Evolutionary conservation across 306 rosid species (phyloP).

Genomic region (Senna tora): DNA sequence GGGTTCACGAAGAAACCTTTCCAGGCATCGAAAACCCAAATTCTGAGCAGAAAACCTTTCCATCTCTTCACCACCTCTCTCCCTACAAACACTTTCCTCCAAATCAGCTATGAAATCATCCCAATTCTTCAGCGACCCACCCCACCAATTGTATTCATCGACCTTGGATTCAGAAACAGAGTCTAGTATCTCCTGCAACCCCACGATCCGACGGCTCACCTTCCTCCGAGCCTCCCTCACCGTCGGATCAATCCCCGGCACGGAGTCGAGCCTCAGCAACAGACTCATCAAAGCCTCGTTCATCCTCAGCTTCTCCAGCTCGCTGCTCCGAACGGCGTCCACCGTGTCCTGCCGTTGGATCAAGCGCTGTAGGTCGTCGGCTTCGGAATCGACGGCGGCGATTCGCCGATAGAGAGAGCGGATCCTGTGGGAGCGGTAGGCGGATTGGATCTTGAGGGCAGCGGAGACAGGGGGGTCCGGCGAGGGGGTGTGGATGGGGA

Average conservation of each 20-base stretch:
- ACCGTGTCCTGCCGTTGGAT: slow-evolving; percentile 95
- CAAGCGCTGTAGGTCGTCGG: slow-evolving; percentile 57
- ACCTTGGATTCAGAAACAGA: slow-evolving; percentile 57
- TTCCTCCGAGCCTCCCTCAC: slow-evolving; percentile 83
- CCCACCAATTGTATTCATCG: slow-evolving; percentile 45
- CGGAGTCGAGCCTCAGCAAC: slow-evolving; percentile 77
- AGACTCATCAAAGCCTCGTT: slow-evolving; percentile 83
- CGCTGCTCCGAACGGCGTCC: slow-evolving; percentile 75
- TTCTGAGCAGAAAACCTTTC: slow-evolving; percentile 66
- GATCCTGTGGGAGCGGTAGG: slow-evolving; percentile 70
- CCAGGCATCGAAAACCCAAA: slow-evolving; percentile 85
- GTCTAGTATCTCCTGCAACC: slow-evolving; percentile 86
- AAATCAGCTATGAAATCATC: slow-evolving; percentile 70
- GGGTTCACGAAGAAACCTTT: slow-evolving; percentile 76
- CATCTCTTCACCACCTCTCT: slow-evolving; percentile 81
- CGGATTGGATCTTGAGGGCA: slow-evolving; percentile 71
- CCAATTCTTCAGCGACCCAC: slow-evolving; percentile 53
- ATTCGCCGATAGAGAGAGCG: slow-evolving; percentile 66
- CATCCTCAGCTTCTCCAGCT: slow-evolving; percentile 66
- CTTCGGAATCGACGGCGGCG: slow-evolving; percentile 59
- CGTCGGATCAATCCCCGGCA: slow-evolving; percentile 81
- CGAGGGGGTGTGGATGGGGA: slow-evolving; percentile 43
- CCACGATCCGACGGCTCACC: slow-evolving; percentile 85
- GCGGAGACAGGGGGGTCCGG: slow-evolving; percentile 42
- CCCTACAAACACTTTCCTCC: slow-evolving; percentile 82